Base-by-base conservation (phyloP, 2,329 filamentous ascomycete genomes). In the Diaporthe sp. region DNA sequence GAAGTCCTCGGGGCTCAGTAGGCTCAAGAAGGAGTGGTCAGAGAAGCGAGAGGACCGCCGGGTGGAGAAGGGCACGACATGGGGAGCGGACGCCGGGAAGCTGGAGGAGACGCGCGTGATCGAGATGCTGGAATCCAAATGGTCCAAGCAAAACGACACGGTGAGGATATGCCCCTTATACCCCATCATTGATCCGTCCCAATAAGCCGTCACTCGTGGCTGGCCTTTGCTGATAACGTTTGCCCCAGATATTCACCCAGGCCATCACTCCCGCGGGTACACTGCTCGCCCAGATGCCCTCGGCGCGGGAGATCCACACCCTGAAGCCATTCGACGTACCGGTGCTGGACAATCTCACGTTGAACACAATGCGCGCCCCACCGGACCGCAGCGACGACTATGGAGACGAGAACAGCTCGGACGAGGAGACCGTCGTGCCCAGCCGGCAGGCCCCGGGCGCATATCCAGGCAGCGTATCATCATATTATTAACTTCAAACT, bases 111-210 rank as follows among this genome's bases (percentile, higher is more conserved):
- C 89, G 2, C 89, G 95, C 72, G 93, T 98, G 3, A 88, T 98
- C 69, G 94, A 97, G 79, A 95, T 97, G 91, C 85, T 99, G 45
- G 91, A 97, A 79, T 89, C 88, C 50, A 98, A 98, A 82, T 98
- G 97, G 96, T 91, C 91, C 76, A 97, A 95, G 85, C 91, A 95
- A 84, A 99, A 99, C 81, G 95, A 98, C 83, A 97, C 94, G 25
- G 94, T 97, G 85, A 85, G 91, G 77, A 25, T 15, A 67, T 73
- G 54, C 55, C n/a, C 13, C 25, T 61, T 6, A n/a, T 50, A 28
- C 69, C 22, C 45, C 42, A 33, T 42, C 30, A 33, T 40, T 33
- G 45, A 25, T 30, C 9, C 3, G 47, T 22, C 35, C 33, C 6
- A 47, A 17, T 10, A 19, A 15, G 47, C 19, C 4, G 6, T 9